phyloP scores from a whole-genome alignment of 352 stramenopile species.

The Globisporangium nagaii region DNA sequence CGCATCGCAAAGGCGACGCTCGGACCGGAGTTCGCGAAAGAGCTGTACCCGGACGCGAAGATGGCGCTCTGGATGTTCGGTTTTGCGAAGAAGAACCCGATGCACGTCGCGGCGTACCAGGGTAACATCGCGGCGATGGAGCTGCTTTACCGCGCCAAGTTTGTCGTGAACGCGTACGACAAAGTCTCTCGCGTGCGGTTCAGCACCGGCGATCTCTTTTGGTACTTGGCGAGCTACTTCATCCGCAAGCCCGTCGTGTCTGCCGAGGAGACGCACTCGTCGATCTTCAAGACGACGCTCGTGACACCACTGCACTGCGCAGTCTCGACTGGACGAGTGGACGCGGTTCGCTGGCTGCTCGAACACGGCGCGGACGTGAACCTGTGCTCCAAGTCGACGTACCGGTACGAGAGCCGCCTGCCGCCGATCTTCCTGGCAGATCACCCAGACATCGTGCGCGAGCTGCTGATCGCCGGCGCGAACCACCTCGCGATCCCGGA shows the following conservation, averaged over 20 bases:
- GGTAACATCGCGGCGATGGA: slow-evolving; percentile 74
- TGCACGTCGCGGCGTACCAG: slow-evolving; percentile 79
- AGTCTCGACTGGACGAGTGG: slow-evolving; percentile 65
- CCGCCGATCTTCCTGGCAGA: slow-evolving; percentile 78
- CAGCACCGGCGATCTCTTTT: slow-evolving; percentile 76
- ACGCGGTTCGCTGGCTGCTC: slow-evolving; percentile 70
- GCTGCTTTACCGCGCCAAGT: slow-evolving; percentile 44
- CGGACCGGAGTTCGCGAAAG: slow-evolving; percentile 43
- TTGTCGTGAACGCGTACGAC: slow-evolving; percentile 70
- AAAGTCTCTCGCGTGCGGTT: slow-evolving; percentile 79
- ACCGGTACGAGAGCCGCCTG: slow-evolving; percentile 54
- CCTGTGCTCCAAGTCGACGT: slow-evolving; percentile 68
- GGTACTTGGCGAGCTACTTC: slow-evolving; percentile 70
- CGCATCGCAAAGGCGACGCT: slow-evolving; percentile 47
- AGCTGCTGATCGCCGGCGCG: slow-evolving; percentile 51
- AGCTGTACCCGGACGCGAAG: slow-evolving; percentile 62
- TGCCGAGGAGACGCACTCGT: slow-evolving; percentile 67
- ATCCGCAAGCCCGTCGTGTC: slow-evolving; percentile 64
- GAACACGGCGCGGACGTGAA: slow-evolving; percentile 73
- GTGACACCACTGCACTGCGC: slow-evolving; percentile 79
- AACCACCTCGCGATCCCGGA: slow-evolving; percentile 80
- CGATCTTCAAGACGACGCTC: slow-evolving; percentile 82
- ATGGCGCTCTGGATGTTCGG: slow-evolving; percentile 68
- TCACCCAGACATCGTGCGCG: slow-evolving; percentile 73
- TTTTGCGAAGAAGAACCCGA: slow-evolving; percentile 78